Percentiles rank a stretch among this genome's conserved stretches.
Conservation (phyloP, 2,329 filamentous ascomycete species). For the Verticillium alfalfae region DNA sequence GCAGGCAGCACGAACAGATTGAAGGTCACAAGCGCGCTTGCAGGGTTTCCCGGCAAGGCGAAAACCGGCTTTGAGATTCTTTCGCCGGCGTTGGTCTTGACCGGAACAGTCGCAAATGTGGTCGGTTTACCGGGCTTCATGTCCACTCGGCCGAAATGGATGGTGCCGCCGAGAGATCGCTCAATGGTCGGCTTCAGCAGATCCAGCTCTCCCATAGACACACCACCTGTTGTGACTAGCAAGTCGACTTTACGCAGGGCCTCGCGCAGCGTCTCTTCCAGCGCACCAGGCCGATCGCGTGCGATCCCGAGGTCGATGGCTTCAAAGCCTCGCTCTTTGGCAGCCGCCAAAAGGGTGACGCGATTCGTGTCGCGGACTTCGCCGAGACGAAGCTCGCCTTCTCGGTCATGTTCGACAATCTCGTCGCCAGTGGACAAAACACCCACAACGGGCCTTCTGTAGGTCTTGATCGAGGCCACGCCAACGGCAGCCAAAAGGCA, state of each 20-base stretch:
- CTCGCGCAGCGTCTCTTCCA: slow-evolving; percentile 72
- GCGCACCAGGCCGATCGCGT: slow-evolving; percentile 62
- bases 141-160: slow-evolving; percentile 90
- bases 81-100: slow-evolving; percentile 52
- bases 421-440: slow-evolving; percentile 94
- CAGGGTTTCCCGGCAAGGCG: slow-evolving; percentile 88
- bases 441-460: slow-evolving; percentile 71
- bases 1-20: slow-evolving; percentile 90
- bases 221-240: slow-evolving; percentile 86
- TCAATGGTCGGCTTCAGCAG: slow-evolving; percentile 95
- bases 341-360: slow-evolving; percentile 76
- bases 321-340: slow-evolving; percentile 68
- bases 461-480: slow-evolving; percentile 64
- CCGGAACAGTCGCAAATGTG: slow-evolving; percentile 85
- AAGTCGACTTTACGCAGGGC: slow-evolving; percentile 73
- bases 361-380: slow-evolving; percentile 94
- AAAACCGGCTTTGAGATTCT: slow-evolving; percentile 70
- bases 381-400: slow-evolving; percentile 61
- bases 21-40: slow-evolving; percentile 86
- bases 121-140: slow-evolving; percentile 99
- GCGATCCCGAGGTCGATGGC: slow-evolving; percentile 84
- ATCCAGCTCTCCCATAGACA: slow-evolving; percentile 97
- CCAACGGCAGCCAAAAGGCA: slow-evolving; percentile 81
- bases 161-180: slow-evolving; percentile 79
- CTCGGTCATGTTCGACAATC: slow-evolving; percentile 68